Evolutionary conservation across 805 yeast genomes (phyloP).

Genomic region (Nakazawaea pomicola): DNA sequence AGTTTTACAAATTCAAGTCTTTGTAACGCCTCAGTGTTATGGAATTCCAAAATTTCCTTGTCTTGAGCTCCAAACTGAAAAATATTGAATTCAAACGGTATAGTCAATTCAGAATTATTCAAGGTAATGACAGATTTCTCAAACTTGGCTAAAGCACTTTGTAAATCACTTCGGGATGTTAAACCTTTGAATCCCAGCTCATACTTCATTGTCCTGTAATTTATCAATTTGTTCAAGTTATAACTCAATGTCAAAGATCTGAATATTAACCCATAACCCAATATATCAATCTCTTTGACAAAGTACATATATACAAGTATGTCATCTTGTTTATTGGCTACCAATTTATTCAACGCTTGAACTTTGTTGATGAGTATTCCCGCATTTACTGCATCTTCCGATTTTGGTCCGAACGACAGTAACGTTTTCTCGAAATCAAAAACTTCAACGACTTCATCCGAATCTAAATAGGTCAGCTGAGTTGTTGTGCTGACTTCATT

Average conservation of each 20-base stretch:
- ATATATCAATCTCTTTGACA: slow-evolving; percentile 1
- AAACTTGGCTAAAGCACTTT: not conserved
- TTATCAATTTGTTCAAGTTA: slow-evolving; percentile 8
- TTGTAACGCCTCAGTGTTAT: not conserved
- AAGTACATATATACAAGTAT: slow-evolving; percentile 3
- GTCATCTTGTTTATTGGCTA: slow-evolving; percentile 11
- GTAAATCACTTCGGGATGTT: not conserved
- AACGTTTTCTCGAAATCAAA: slow-evolving; percentile 9
- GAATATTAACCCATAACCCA: slow-evolving; percentile 5
- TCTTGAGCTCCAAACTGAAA: slow-evolving; percentile 3
- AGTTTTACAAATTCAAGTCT: not conserved
- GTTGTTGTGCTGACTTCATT: too few species aligned
- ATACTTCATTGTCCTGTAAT: slow-evolving; percentile 8
- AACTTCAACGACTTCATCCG: too few species aligned
- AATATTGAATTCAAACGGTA: slow-evolving; percentile 8
- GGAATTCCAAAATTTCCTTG: slow-evolving; percentile 1
- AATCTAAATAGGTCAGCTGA: too few species aligned
- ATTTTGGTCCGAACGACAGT: not conserved
- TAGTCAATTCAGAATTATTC: not conserved
- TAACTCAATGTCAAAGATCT: slow-evolving; percentile 5
- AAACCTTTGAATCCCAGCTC: slow-evolving; percentile 4
- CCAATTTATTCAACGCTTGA: slow-evolving; percentile 1
- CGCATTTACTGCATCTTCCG: not conserved
- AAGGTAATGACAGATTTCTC: not conserved
- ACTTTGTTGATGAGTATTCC: not conserved